phyloP scores from a whole-genome alignment of 306 rosid species.

The Vigna angularis region DNA sequence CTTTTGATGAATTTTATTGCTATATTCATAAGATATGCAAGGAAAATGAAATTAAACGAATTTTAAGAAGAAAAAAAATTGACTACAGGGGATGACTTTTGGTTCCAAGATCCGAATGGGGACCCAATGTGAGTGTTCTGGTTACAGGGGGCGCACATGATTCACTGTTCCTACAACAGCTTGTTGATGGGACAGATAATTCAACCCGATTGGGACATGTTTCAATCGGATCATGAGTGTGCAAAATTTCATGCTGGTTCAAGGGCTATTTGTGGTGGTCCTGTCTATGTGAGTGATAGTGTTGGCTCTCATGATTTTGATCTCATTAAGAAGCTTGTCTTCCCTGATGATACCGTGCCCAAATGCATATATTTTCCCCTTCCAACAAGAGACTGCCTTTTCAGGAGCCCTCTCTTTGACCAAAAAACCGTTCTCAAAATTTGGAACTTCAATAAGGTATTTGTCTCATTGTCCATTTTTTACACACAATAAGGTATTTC shows the following conservation, averaged over 20 bases:
- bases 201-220: conserved; percentile 98
- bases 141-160: conserved; percentile 94
- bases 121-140: conserved; percentile 89
- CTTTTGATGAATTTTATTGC: background rate
- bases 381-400: conserved; percentile 89
- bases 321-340: conserved; percentile 79
- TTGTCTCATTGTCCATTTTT: background rate
- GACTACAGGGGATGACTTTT: conserved; percentile 84
- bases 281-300: conserved; percentile 77
- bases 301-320: conserved; percentile 79
- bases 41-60: background rate
- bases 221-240: conserved; percentile 83
- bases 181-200: conserved; percentile 95
- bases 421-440: conserved; percentile 71
- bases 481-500: background rate
- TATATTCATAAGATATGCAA: background rate
- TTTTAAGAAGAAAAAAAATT: background rate
- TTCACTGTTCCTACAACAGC: conserved; percentile 89
- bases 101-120: conserved; percentile 91
- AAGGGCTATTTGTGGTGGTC: conserved; percentile 86
- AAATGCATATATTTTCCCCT: conserved; percentile 76
- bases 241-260: conserved; percentile 92
- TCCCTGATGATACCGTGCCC: conserved; percentile 82
- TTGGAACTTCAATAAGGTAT: conserved; percentile 88
- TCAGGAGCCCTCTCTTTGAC: conserved; percentile 83